A percentile compares a stretch with the other conserved stretches of the same genome.
phyloP scores from a whole-genome alignment of 805 yeast species.

The Naumovozyma baii region DNA sequence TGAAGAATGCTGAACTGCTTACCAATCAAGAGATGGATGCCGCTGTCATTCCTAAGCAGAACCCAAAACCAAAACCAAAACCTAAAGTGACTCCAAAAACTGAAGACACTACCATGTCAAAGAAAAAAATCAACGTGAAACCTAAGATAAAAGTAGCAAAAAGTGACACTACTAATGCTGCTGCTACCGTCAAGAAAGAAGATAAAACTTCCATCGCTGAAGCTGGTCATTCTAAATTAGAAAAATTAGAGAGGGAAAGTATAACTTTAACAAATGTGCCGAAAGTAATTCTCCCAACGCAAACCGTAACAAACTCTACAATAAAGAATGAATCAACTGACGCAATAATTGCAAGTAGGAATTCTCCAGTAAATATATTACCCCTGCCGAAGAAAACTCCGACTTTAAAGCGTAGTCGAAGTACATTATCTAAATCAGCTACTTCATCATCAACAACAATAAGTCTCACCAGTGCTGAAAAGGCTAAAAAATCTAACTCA shows the following conservation, averaged over 20 bases:
- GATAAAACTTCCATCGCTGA: too few relatives aligned
- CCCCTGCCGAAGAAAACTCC: background rate
- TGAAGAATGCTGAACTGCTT: too few relatives aligned
- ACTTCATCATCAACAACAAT: background rate
- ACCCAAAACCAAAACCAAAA: background rate
- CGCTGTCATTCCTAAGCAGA: too few relatives aligned
- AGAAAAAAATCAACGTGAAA: background rate
- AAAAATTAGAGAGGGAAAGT: too few relatives aligned
- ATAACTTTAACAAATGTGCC: too few relatives aligned
- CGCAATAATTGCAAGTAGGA: conserved; percentile 15
- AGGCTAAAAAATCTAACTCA: conserved; percentile 6
- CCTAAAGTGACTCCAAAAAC: too few relatives aligned
- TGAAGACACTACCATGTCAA: too few relatives aligned
- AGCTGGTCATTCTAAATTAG: too few relatives aligned
- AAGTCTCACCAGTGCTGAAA: conserved; percentile 3
- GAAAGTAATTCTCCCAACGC: conserved; percentile 19
- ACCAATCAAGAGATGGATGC: too few relatives aligned
- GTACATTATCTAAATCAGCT: background rate
- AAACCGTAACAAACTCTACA: conserved; percentile 9
- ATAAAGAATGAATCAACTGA: conserved; percentile 7
- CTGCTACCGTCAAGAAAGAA: too few relatives aligned
- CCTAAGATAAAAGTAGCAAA: background rate
- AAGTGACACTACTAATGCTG: background rate
- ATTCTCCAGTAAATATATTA: conserved; percentile 13
- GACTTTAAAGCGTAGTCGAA: conserved; percentile 1